Evolutionary conservation across 495 filamentous ascomycete genomes (phyloP).

Genomic region (Xylaria venustula): DNA sequence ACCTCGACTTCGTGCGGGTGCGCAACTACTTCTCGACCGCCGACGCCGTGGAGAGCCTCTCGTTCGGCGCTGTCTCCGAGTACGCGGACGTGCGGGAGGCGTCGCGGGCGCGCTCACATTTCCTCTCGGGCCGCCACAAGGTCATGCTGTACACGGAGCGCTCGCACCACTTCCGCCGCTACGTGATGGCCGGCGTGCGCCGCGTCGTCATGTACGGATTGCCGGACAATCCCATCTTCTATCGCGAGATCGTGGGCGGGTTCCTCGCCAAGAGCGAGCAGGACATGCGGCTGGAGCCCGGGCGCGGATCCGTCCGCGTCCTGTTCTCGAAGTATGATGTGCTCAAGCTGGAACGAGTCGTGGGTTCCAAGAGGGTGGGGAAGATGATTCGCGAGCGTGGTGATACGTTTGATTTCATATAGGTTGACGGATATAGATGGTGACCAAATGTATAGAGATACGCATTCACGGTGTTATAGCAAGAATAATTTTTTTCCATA

Average conservation of each 20-base stretch:
- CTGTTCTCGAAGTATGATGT: constrained; percentile 88
- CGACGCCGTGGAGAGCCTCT: constrained; percentile 61
- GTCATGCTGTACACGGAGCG: constrained; percentile 89
- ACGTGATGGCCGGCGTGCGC: constrained; percentile 74
- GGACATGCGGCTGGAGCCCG: constrained; percentile 47
- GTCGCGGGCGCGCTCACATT: constrained; percentile 81
- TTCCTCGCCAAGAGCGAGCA: constrained; percentile 58
- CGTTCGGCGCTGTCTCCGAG: constrained; percentile 85
- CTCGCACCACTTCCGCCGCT: constrained; percentile 90
- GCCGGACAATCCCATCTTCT: constrained; percentile 87
- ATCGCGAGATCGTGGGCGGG: constrained; percentile 78
- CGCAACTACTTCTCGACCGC: constrained; percentile 87
- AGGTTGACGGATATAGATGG: background rate
- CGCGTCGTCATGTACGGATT: constrained; percentile 80
- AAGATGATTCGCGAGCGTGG: constrained; percentile 71
- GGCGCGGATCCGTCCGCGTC: constrained; percentile 59
- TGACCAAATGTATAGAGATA: background rate
- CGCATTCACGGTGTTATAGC: no score
- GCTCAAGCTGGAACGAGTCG: constrained; percentile 83
- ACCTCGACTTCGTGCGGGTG: constrained; percentile 89
- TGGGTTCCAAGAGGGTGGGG: constrained; percentile 74
- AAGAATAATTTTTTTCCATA: background rate
- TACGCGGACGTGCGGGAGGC: constrained; percentile 76
- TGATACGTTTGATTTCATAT: constrained; percentile 88
- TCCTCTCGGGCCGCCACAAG: constrained; percentile 75